phyloP scores from a whole-genome alignment of 352 stramenopile genomes.

The Salisapilia sapeloensis region DNA sequence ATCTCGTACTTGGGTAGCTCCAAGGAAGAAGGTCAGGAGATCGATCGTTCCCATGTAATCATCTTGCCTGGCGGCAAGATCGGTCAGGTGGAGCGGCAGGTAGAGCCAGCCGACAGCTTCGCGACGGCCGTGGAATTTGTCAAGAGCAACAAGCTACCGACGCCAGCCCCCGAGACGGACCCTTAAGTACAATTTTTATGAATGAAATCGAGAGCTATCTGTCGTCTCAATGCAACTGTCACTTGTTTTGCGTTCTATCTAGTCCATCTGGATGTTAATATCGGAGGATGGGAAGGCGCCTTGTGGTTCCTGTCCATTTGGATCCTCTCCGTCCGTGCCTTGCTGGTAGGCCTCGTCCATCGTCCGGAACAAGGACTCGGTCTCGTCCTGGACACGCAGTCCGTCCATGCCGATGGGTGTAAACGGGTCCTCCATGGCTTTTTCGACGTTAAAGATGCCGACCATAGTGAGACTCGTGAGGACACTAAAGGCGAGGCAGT shows the following conservation, averaged over 20 bases:
- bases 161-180: too few relatives aligned
- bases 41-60: slow-evolving; percentile 76
- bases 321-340: too few relatives aligned
- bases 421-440: slow-evolving; percentile 74
- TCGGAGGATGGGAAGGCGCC: too few relatives aligned
- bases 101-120: slow-evolving; percentile 68
- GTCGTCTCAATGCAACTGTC: too few relatives aligned
- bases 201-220: too few relatives aligned
- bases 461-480: slow-evolving; percentile 74
- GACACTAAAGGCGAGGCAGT: slow-evolving; percentile 53
- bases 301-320: too few relatives aligned
- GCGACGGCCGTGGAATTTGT: slow-evolving; percentile 59
- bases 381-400: slow-evolving; percentile 37
- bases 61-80: slow-evolving; percentile 55
- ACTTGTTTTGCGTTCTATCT: too few relatives aligned
- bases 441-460: slow-evolving; percentile 76
- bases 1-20: slow-evolving; percentile 73
- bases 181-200: too few relatives aligned
- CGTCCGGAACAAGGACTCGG: slow-evolving; percentile 28
- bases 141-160: slow-evolving; percentile 12
- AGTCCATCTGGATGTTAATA: too few relatives aligned
- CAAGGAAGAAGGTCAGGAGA: slow-evolving; percentile 25
- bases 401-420: slow-evolving; percentile 42
- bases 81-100: slow-evolving; percentile 50
- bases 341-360: too few relatives aligned